Percentiles rank a stretch among this genome's conserved stretches.
Conservation (phyloP, 441 rosid genomes). For the Adansonia grandidieri region DNA sequence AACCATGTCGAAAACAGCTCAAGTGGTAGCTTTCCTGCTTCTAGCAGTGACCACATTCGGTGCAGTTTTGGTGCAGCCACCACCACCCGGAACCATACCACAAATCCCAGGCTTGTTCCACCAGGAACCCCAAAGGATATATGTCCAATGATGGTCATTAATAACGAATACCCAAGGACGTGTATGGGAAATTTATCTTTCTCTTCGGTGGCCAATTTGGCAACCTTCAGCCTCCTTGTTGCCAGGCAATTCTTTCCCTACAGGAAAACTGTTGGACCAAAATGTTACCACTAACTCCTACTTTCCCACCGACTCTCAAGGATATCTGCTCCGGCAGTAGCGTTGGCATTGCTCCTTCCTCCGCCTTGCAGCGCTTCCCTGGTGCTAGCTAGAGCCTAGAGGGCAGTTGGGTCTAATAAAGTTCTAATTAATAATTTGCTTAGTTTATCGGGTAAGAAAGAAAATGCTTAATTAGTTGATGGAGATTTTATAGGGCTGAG, state of each 20-base stretch:
- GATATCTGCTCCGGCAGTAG: neutral
- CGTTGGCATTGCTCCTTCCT: neutral
- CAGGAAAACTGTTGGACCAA: neutral
- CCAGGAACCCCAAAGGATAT: neutral
- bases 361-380: neutral
- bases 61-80: neutral
- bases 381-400: no score
- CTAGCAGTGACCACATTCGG: neutral
- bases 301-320: neutral
- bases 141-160: neutral
- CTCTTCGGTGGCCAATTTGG: neutral
- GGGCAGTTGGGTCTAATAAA: no score
- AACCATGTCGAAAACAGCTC: neutral
- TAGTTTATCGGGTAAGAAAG: no score
- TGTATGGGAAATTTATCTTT: slow-evolving; percentile 11
- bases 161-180: neutral
- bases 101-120: neutral
- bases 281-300: neutral
- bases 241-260: neutral
- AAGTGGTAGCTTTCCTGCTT: neutral
- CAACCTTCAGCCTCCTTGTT: neutral
- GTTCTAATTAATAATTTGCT: no score
- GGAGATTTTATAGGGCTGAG: no score
- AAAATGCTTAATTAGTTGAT: no score
- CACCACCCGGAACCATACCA: neutral